Percentiles rank a stretch among this genome's conserved stretches.
These are phyloP conservation scores for Nannizzia gypsea DNA, from an alignment of 2,329 filamentous ascomycete genomes.

Conservation along the genomic window DNA sequence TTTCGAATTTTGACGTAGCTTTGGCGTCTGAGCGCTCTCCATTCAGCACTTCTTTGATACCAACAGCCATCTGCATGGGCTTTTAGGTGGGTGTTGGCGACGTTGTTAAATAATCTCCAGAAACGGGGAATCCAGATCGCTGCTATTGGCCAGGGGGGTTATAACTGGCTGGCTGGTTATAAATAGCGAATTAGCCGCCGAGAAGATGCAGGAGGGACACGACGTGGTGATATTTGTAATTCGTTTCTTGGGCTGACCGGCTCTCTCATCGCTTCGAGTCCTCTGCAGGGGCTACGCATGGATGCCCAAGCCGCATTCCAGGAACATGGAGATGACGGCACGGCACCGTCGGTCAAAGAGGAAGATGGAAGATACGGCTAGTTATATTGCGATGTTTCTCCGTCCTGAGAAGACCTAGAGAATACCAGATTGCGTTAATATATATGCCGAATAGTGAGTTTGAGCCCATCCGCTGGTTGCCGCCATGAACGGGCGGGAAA, in stretches of 20 bases:
- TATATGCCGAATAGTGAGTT: not conserved
- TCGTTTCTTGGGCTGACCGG: not conserved
- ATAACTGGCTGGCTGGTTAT: not conserved
- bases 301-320: not conserved
- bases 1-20: not conserved
- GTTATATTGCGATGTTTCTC: not conserved
- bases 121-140: not conserved
- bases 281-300: not conserved
- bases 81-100: not conserved
- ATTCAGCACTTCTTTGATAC: not conserved
- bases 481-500: not conserved
- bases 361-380: not conserved
- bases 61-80: not conserved
- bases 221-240: not conserved
- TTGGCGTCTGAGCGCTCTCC: not conserved
- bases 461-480: not conserved
- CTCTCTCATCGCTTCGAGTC: not conserved
- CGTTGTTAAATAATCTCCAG: not conserved
- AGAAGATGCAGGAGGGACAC: not conserved
- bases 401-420: not conserved
- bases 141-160: not conserved
- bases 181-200: not conserved
- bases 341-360: not conserved
- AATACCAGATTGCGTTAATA: not conserved
- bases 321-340: not conserved